Evolutionary conservation across 257 asterid species (phyloP), one percentile per base, ranked within the genome.

Genomic region (Capsicum chinense): DNA sequence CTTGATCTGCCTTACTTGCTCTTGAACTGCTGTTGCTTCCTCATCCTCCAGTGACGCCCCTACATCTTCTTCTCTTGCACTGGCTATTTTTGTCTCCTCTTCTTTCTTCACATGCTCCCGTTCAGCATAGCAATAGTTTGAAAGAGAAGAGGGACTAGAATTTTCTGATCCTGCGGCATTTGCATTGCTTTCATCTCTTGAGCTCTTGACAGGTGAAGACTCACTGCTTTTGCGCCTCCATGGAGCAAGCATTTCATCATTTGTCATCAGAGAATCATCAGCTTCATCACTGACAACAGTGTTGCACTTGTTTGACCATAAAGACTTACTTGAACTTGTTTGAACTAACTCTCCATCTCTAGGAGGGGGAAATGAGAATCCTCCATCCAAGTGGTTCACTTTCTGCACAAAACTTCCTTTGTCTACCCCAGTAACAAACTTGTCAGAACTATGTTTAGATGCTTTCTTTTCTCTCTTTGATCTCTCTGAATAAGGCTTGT

Each of bases 1-100:
- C 91, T 93, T 95, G 83, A 97, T 97, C 89, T 97, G 99, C 88
- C 90, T 93, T 86, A 97, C 98, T 86, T 97, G 99, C 89, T 97
- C 99, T 87, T 95, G 98, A 74, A 97, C 99, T 80, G 96, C 98
- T 88, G 92, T 92, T 88, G 96, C 97, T 88, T 97, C 99, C 81
- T 97, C 98, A 56, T 97, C 99, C 90, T 96, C 99, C 86, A 94
- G 69, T 68, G 88, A 88, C 17, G 89, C 81, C 88, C 84, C 94
- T 82, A 91, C 91, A 62, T 93, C 95, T 84, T 90, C 97, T 88
- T 90, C 97, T 86, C 92, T 87, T 56, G 84, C 88, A 64, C 84
- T 91, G 42, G 88, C 84, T 66, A 87, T 79, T 86, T 85, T 76
- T 50, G 58, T 81, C 89, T 88, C 90, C 89, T 88, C 90, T 87